A percentile compares a stretch with the other conserved stretches of the same genome.
These are phyloP conservation scores for Breviolum minutum DNA, from an alignment of 73 alveolate genomes.

Conservation along the genomic window DNA sequence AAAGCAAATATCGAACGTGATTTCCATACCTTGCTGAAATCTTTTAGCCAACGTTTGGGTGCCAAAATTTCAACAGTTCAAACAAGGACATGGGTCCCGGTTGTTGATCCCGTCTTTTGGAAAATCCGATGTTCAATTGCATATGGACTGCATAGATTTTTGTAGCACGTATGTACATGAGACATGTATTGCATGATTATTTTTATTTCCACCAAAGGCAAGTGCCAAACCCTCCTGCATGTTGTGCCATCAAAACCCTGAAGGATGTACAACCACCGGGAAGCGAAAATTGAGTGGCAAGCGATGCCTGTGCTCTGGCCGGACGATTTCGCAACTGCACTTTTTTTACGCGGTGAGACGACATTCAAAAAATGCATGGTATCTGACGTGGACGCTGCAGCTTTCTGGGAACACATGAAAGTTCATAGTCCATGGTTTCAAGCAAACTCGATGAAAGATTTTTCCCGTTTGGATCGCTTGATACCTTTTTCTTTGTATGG, in stretches of 20 bases:
- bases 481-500: slow-evolving; percentile 24
- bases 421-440: neutral
- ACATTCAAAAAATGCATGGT: neutral
- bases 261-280: slow-evolving; percentile 23
- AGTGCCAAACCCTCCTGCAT: too few relatives aligned
- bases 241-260: neutral
- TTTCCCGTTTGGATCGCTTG: neutral
- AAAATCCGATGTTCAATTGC: neutral
- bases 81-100: neutral
- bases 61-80: neutral
- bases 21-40: neutral
- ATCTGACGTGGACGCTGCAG: neutral
- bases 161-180: too few relatives aligned
- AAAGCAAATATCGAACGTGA: slow-evolving; percentile 1
- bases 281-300: slow-evolving; percentile 2
- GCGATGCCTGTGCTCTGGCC: neutral
- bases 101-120: neutral
- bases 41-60: neutral
- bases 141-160: too few relatives aligned
- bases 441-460: neutral
- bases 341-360: neutral
- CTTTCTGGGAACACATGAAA: neutral
- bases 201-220: neutral
- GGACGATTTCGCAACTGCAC: slow-evolving; percentile 3
- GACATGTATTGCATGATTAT: neutral